A percentile compares a stretch with the other conserved stretches of the same genome.
These are phyloP conservation scores for Venturia nashicola DNA, from an alignment of 2,329 filamentous ascomycete genomes.

Conservation along the genomic window DNA sequence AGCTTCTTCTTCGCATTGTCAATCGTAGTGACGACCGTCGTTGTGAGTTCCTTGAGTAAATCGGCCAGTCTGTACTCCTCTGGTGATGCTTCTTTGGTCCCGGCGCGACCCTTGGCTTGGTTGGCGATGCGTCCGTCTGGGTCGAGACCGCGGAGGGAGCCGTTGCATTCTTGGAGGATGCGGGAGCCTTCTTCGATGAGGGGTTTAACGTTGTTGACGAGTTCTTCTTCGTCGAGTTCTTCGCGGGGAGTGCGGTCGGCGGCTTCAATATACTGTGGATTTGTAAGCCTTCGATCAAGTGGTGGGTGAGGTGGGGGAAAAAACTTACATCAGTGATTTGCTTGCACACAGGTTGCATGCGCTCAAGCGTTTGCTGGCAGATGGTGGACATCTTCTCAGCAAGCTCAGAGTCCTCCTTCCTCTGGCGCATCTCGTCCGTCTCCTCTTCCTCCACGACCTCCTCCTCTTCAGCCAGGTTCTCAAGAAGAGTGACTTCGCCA, in stretches of 20 bases:
- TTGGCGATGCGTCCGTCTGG: slow-evolving; percentile 77
- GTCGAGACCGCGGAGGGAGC: slow-evolving; percentile 74
- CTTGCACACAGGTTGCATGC: slow-evolving; percentile 73
- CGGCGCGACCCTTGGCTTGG: slow-evolving; percentile 71
- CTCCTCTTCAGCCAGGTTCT: slow-evolving; percentile 49
- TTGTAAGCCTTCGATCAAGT: slow-evolving; percentile 15
- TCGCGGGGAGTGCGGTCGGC: slow-evolving; percentile 73
- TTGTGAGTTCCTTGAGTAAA: slow-evolving; percentile 72
- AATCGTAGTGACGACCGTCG: slow-evolving; percentile 68
- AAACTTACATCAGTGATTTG: slow-evolving; percentile 63
- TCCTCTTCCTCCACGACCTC: slow-evolving; percentile 40
- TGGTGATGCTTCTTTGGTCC: slow-evolving; percentile 61
- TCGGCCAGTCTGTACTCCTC: slow-evolving; percentile 82
- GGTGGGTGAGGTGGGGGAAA: background rate
- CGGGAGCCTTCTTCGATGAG: slow-evolving; percentile 76
- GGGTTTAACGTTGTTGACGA: slow-evolving; percentile 77
- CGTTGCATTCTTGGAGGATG: slow-evolving; percentile 78
- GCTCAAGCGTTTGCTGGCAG: slow-evolving; percentile 69
- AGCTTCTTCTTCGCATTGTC: slow-evolving; percentile 83
- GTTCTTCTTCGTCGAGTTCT: slow-evolving; percentile 78
- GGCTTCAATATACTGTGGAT: slow-evolving; percentile 55
- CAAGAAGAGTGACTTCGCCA: slow-evolving; percentile 49
- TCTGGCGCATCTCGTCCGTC: slow-evolving; percentile 30
- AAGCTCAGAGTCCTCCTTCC: slow-evolving; percentile 57
- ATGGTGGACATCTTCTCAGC: slow-evolving; percentile 63